Conservation (phyloP, 108 stramenopile genomes). For the Conticribra weissflogii region DNA sequence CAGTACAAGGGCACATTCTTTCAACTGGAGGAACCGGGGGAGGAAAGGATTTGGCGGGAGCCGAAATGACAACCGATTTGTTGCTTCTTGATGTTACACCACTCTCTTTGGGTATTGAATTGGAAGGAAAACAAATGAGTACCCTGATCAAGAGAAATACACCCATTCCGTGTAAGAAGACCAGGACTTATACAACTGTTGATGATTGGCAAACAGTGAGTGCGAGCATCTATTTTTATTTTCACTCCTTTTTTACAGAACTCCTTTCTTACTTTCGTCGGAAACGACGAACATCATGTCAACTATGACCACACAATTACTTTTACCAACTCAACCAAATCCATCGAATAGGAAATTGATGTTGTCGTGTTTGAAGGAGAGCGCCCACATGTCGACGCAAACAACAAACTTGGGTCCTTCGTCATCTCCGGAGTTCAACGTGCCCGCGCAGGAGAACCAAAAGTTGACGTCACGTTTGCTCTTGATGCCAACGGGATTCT, state of each 20-base stretch:
- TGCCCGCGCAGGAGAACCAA: slow-evolving; percentile 82
- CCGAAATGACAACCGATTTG: slow-evolving; percentile 65
- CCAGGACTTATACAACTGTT: slow-evolving; percentile 71
- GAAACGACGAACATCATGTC: too few relatives aligned
- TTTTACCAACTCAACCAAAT: too few relatives aligned
- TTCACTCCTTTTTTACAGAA: too few relatives aligned
- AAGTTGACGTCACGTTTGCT: slow-evolving; percentile 80
- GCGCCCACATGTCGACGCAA: slow-evolving; percentile 72
- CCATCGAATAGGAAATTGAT: slow-evolving; percentile 56
- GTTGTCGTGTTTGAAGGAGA: slow-evolving; percentile 90
- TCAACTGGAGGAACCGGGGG: slow-evolving; percentile 63
- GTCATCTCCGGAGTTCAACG: slow-evolving; percentile 81
- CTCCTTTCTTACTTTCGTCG: too few relatives aligned
- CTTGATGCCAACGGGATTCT: slow-evolving; percentile 93
- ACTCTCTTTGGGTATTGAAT: slow-evolving; percentile 85
- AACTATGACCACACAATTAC: too few relatives aligned
- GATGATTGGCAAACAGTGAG: slow-evolving; percentile 76
- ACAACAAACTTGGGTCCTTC: slow-evolving; percentile 89
- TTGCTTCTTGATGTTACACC: slow-evolving; percentile 91
- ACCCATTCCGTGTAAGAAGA: slow-evolving; percentile 75
- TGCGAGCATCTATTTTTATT: background rate
- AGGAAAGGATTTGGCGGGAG: slow-evolving; percentile 60
- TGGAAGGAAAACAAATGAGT: slow-evolving; percentile 70
- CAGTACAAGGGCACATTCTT: slow-evolving; percentile 78
- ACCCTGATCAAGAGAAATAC: slow-evolving; percentile 78